Evolutionary conservation across 2,329 filamentous ascomycete species (phyloP), one percentile per base, ranked within the genome.

Genomic region (Rutstroemia sp.): DNA sequence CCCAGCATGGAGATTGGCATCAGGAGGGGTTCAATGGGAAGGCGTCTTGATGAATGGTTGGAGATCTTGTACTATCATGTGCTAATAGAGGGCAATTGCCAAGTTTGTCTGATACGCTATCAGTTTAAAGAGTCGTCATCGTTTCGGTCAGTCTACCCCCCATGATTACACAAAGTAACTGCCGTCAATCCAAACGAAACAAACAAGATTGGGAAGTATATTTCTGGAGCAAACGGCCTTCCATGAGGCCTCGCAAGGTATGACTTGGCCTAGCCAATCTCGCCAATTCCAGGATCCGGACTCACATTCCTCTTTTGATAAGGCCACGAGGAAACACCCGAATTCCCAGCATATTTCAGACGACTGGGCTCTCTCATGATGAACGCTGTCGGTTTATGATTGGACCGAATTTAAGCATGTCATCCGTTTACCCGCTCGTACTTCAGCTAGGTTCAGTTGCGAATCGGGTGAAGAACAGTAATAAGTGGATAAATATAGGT

Each of bases 1-100:
- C 60, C 64, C 61, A 71, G 21, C 72, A 78, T 56, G 79, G 80
- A 48, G 76, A 82, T 60, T 88, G 84, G 85, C 79, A 82, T 61
- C 78, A 84, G 66, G 83, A 84, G 58, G 63, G 64, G 23, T 69
- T 69, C 53, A 63, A 60, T 56, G 66, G 61, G 36, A 66, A 67
- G 51, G 52, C 49, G 8, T 57, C 63, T 47, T 69, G 57, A 65
- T 42, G 50, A 51, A 42, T 54, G 17, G 16, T 27, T n/a, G 42
- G 21, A 38, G 54, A n/a, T 57, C 27, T 51, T 66, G 64, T 66
- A 66, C 55, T 60, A 65, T 61, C 42, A 62, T 64, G 58, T 58
- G 57, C 59, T 59, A 66, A 61, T 65, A 63, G 50, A 62, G 50
- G 44, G 19, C 2, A 53, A 36, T 45, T 47, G 19, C 25, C 50